These are phyloP conservation scores for Flaveria trinervia DNA, from an alignment of 129 eudicot species.

Conservation along the genomic window DNA sequence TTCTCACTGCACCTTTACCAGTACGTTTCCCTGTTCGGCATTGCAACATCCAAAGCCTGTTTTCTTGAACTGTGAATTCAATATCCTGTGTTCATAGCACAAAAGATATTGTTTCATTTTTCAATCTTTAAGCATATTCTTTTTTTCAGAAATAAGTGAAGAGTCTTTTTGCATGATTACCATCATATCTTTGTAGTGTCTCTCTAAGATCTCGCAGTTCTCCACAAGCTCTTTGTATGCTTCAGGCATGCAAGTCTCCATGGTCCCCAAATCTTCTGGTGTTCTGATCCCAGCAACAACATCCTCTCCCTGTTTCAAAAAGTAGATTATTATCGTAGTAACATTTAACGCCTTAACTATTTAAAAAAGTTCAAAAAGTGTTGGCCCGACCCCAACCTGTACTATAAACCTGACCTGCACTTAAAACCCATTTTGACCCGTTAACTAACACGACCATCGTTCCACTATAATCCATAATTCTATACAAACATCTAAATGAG, in stretches of 20 bases:
- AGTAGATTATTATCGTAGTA: too few species aligned
- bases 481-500: neutral
- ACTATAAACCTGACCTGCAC: neutral
- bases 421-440: neutral
- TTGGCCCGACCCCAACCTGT: too few species aligned
- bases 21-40: constrained; percentile 96
- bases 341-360: too few species aligned
- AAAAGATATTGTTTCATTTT: neutral
- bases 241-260: constrained; percentile 89
- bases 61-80: constrained; percentile 99
- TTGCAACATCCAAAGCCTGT: constrained; percentile 96
- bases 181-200: constrained; percentile 98
- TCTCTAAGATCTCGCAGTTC: constrained; percentile 87
- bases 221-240: constrained; percentile 92
- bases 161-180: constrained; percentile 32
- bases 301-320: constrained; percentile 78
- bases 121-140: neutral
- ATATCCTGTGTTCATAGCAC: constrained; percentile 66
- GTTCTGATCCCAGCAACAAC: constrained; percentile 99
- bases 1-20: constrained; percentile 90
- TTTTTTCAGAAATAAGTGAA: neutral
- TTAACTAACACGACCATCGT: neutral
- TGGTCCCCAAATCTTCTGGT: constrained; percentile 80
- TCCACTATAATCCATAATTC: neutral
- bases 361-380: too few species aligned